Percentiles rank a stretch among this genome's conserved stretches.
Conservation (phyloP, 805 yeast species). For the Geotrichum ghanense region DNA sequence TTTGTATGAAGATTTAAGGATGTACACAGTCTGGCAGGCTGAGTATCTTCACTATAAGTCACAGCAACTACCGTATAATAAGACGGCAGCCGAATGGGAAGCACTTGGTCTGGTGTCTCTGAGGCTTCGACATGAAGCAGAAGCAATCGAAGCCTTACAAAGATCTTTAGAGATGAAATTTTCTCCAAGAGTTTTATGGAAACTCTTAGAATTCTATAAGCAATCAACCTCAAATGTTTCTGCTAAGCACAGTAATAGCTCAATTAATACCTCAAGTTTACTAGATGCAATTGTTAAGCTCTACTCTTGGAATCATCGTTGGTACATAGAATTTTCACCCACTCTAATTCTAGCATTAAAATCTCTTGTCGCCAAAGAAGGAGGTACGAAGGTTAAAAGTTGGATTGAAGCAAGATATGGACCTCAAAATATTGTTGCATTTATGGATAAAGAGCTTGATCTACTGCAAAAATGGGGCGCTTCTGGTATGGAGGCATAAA, state of each 20-base stretch:
- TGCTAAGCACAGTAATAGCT: slow-evolving; percentile 4
- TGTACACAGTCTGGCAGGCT: slow-evolving; percentile 89
- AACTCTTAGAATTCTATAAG: slow-evolving; percentile 53
- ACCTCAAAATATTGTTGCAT: slow-evolving; percentile 20
- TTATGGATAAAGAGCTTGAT: slow-evolving; percentile 18
- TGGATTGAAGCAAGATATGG: slow-evolving; percentile 25
- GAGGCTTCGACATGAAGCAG: slow-evolving; percentile 75
- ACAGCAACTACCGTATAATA: slow-evolving; percentile 68
- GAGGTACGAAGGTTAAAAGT: slow-evolving; percentile 56
- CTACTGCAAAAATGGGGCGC: slow-evolving; percentile 16
- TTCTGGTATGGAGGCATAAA: slow-evolving; percentile 16
- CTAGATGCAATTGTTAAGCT: slow-evolving; percentile 63
- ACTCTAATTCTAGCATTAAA: slow-evolving; percentile 45
- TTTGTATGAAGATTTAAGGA: slow-evolving; percentile 52
- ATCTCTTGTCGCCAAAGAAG: slow-evolving; percentile 61
- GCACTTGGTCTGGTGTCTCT: slow-evolving; percentile 75
- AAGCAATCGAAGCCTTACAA: slow-evolving; percentile 76
- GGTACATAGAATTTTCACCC: slow-evolving; percentile 90
- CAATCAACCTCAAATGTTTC: slow-evolving; percentile 14
- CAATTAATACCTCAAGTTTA: slow-evolving; percentile 33
- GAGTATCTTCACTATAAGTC: slow-evolving; percentile 82
- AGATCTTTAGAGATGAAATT: slow-evolving; percentile 64
- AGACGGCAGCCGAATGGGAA: slow-evolving; percentile 85
- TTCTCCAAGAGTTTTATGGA: slow-evolving; percentile 68
- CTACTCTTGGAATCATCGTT: slow-evolving; percentile 95